Evolutionary conservation across 345 rosid species (phyloP).

Genomic region (Eucalyptus lansdowneana): DNA sequence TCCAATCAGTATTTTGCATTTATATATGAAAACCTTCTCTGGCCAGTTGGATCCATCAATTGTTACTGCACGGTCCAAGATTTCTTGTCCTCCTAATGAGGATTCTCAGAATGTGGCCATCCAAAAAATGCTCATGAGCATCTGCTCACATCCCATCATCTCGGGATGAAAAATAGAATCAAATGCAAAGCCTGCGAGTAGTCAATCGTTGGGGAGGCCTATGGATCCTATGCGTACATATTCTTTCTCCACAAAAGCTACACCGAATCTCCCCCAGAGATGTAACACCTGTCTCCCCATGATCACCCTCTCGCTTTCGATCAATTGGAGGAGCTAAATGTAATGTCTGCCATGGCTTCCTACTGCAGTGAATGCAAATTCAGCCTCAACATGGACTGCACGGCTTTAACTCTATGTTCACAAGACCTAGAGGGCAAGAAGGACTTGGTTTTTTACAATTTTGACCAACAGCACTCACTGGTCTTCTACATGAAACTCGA

Average conservation of each 20-base stretch:
- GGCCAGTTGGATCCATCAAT: rapidly evolving
- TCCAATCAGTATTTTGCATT: neutral
- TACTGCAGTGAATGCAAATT: too few species aligned
- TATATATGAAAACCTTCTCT: neutral
- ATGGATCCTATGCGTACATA: neutral
- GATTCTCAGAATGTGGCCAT: neutral
- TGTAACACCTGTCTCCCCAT: neutral
- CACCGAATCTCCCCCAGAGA: neutral
- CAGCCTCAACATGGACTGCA: too few species aligned
- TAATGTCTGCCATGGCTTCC: too few species aligned
- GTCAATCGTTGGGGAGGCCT: neutral
- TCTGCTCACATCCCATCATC: neutral
- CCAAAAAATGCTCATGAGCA: neutral
- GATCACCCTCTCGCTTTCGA: neutral
- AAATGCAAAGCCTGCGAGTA: neutral
- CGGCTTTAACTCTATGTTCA: rapidly evolving
- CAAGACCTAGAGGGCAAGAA: too few species aligned
- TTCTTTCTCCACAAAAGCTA: neutral
- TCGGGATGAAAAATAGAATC: neutral
- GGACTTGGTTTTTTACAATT: too few species aligned
- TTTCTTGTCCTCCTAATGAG: neutral
- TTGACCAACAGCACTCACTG: too few species aligned
- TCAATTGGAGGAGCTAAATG: too few species aligned
- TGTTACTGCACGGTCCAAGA: rapidly evolving
- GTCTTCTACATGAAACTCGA: rapidly evolving